These are phyloP conservation scores for Trichoderma pleuroti DNA, from an alignment of 2,329 filamentous ascomycete species.

Conservation along the genomic window DNA sequence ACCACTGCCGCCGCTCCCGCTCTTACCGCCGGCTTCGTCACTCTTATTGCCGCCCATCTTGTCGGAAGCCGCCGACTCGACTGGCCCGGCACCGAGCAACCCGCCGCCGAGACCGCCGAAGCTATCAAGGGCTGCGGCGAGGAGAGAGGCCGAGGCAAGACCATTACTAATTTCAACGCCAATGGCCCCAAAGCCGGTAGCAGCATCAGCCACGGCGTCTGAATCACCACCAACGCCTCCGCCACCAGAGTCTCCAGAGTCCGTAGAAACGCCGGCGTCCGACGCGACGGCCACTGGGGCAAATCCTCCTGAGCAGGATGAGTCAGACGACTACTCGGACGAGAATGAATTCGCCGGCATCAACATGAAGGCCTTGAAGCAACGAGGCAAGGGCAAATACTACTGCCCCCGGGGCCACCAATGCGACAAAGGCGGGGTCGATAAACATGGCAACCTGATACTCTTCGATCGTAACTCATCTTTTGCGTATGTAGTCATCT, in stretches of 20 bases:
- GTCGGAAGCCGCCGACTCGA: not conserved
- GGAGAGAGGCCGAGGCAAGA: not conserved
- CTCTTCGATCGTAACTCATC: slow-evolving; percentile 42
- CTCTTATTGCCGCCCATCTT: slow-evolving; percentile 1
- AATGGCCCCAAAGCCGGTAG: not conserved
- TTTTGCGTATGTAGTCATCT: slow-evolving; percentile 33
- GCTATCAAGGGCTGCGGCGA: not conserved
- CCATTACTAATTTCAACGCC: not conserved
- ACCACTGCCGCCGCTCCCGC: not conserved
- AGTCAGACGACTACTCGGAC: slow-evolving; percentile 35
- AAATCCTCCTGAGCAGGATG: slow-evolving; percentile 21
- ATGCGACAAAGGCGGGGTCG: slow-evolving; percentile 41
- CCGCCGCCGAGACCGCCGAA: not conserved
- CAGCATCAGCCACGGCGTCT: not conserved
- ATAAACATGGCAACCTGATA: slow-evolving; percentile 37
- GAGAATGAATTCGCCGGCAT: slow-evolving; percentile 36
- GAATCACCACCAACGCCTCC: not conserved
- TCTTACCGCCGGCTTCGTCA: not conserved
- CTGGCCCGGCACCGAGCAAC: not conserved
- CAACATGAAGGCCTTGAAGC: slow-evolving; percentile 39
- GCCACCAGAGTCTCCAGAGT: slow-evolving; percentile 20
- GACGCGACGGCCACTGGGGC: not conserved
- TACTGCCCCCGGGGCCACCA: slow-evolving; percentile 34
- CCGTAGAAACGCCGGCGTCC: not conserved
- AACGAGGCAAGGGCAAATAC: slow-evolving; percentile 39